Percentiles rank a stretch among this genome's conserved stretches.
Evolutionary conservation across 345 rosid genomes (phyloP).

Genomic region (Zanthoxylum bungeanum): DNA sequence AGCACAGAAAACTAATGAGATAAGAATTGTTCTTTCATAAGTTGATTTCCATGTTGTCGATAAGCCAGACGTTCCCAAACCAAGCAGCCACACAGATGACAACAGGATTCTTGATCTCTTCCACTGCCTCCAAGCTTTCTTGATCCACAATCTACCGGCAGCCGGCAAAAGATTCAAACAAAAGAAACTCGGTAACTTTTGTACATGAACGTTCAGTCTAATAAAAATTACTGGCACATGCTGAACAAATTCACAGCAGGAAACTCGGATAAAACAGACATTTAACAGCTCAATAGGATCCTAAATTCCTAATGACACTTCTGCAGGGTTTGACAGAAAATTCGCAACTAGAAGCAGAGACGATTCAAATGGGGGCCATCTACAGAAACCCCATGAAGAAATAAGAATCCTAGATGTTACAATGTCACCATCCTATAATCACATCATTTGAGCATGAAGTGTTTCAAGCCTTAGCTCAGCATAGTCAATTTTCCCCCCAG

Average conservation of each 20-base stretch:
- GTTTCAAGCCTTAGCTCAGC: conserved; percentile 66
- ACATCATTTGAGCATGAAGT: not conserved
- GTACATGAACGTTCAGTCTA: not conserved
- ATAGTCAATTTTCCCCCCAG: conserved; percentile 78
- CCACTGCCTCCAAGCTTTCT: conserved; percentile 56
- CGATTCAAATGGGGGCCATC: not conserved
- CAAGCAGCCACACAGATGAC: conserved; percentile 74
- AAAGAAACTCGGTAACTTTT: not conserved
- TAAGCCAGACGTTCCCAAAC: conserved; percentile 81
- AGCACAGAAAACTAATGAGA: not conserved
- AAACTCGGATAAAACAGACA: not conserved
- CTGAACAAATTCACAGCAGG: not conserved
- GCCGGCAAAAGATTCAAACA: not conserved
- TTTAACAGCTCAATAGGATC: too few relatives aligned
- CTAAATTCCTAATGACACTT: too few relatives aligned
- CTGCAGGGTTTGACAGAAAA: too few relatives aligned
- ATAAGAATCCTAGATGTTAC: not conserved
- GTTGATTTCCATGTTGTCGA: conserved; percentile 77
- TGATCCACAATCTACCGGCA: conserved; percentile 60
- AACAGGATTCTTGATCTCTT: conserved; percentile 51
- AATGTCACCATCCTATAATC: not conserved
- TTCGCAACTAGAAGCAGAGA: not conserved
- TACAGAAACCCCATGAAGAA: not conserved
- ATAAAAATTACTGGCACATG: not conserved
- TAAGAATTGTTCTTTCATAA: conserved; percentile 1